Percentiles rank a stretch among this genome's conserved stretches.
Conservation (phyloP, 2,329 filamentous ascomycete species). For the Leptographium galeiforme region DNA sequence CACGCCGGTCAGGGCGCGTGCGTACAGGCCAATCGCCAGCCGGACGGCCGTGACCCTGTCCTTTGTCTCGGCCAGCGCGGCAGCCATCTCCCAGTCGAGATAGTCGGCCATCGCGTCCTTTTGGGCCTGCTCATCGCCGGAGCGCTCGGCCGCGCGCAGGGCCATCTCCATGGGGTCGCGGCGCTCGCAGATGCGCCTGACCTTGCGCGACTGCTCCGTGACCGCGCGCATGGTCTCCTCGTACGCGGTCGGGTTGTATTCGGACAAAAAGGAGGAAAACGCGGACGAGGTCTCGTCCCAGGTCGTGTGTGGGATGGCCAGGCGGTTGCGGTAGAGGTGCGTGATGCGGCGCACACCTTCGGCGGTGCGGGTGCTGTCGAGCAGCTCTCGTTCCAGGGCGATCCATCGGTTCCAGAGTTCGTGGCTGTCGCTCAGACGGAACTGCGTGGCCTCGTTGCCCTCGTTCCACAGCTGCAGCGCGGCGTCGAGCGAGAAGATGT, state of each 20-base stretch:
- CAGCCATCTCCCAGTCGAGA: constrained; percentile 68
- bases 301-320: constrained; percentile 57
- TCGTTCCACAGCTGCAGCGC: constrained; percentile 58
- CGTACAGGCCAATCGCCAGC: constrained; percentile 55
- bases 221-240: constrained; percentile 60
- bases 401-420: constrained; percentile 69
- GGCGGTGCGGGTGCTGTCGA: constrained; percentile 40
- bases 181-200: constrained; percentile 48
- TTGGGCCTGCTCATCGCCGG: constrained; percentile 42
- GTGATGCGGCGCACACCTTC: constrained; percentile 51
- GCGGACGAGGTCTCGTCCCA: constrained; percentile 64
- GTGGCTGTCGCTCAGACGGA: constrained; percentile 64
- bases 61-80: constrained; percentile 39
- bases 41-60: constrained; percentile 30
- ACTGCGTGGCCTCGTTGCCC: constrained; percentile 58
- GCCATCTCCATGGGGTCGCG: constrained; percentile 58
- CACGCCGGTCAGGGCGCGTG: constrained; percentile 56
- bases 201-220: constrained; percentile 47
- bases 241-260: constrained; percentile 57
- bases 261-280: constrained; percentile 62
- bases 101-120: constrained; percentile 49
- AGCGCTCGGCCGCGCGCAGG: constrained; percentile 43
- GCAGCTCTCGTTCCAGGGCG: constrained; percentile 55
- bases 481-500: constrained; percentile 56
- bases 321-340: constrained; percentile 55